Evolutionary conservation across 148 eudicot genomes (phyloP), one percentile per base, ranked within the genome.

Genomic region (Talinum fruticosum): DNA sequence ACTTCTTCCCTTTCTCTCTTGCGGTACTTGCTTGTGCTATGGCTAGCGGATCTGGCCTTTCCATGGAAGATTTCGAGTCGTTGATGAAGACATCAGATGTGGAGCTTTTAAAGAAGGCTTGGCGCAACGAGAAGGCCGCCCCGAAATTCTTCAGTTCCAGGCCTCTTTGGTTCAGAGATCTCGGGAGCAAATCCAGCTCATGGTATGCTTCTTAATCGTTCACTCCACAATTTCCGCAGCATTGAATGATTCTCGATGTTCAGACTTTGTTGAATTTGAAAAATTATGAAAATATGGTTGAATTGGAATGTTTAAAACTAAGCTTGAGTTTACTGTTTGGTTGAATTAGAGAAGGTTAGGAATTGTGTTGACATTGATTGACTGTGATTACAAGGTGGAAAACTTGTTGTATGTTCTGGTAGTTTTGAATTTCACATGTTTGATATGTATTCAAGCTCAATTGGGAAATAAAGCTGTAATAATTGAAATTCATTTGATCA

Each of bases 41-140:
- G 80, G 77, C 77, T 69, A 73, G 76, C 37, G 83, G 68, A 3
- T 57, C 84, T 57, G 82, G 77, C 37, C 34, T 73, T 49, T 73
- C 80, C 3, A 75, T 74, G 76, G 96, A 93, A 21, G 94, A 93
- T 18, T 86, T 80, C 81, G 97, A 93, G 79, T 79, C 90, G 28
- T 87, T 93, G 83, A 81, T 86, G 80, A 87, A 90, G 36, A 93
- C 93, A 0, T 89, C 94, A 0, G 99, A 96, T 64, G 89, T 89
- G 0, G 93, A 91, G 84, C 92, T 91, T 44, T 53, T 96, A 33
- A 96, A 96, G 83, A 85, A 79, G 73, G 91, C 93, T 14, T 96
- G 99, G 99, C 88, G 94, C 68, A 93, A 87, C 69, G 97, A 96
- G 83, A 96, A 96, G 72, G 93, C 92, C 2, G 92, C 97, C 33